Percentiles rank a stretch among this genome's conserved stretches.
Evolutionary conservation across 106 monocot species (phyloP).

Genomic region (Amphibolis antarctica): DNA sequence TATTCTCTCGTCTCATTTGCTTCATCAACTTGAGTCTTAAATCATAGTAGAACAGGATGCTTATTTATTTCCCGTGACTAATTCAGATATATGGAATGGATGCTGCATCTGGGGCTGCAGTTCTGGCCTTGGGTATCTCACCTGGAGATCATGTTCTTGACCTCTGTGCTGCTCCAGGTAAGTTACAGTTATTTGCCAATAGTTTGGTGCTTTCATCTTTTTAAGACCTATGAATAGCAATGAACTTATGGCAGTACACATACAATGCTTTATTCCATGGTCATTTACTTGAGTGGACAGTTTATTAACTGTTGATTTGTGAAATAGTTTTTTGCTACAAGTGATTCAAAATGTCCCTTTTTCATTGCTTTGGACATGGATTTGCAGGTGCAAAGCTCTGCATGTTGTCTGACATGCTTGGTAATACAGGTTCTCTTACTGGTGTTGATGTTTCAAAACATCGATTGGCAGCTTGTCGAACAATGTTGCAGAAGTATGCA

Average conservation of each 20-base stretch:
- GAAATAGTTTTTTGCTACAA: neutral
- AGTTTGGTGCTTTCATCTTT: neutral
- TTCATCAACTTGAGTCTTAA: no score
- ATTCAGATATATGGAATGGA: slow-evolving; percentile 97
- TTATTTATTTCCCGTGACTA: no score
- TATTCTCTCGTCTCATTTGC: no score
- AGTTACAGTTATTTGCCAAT: neutral
- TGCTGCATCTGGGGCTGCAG: slow-evolving; percentile 97
- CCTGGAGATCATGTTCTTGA: slow-evolving; percentile 94
- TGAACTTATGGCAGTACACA: no score
- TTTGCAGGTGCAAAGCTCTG: slow-evolving; percentile 82
- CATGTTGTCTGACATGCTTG: slow-evolving; percentile 82
- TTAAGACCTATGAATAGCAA: no score
- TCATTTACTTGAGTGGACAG: neutral
- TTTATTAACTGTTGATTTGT: neutral
- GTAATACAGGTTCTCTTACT: slow-evolving; percentile 69
- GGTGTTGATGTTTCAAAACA: slow-evolving; percentile 86
- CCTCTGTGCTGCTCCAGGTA: slow-evolving; percentile 95
- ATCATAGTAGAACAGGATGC: no score
- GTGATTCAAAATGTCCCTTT: neutral
- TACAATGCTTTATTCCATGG: neutral
- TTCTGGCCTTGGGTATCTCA: slow-evolving; percentile 51
- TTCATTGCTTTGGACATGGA: slow-evolving; percentile 1
- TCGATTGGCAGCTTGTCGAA: slow-evolving; percentile 77
- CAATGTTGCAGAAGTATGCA: slow-evolving; percentile 79